These are phyloP conservation scores for Platanus orientalis DNA, from an alignment of 164 flowering plant species.

Conservation along the genomic window DNA sequence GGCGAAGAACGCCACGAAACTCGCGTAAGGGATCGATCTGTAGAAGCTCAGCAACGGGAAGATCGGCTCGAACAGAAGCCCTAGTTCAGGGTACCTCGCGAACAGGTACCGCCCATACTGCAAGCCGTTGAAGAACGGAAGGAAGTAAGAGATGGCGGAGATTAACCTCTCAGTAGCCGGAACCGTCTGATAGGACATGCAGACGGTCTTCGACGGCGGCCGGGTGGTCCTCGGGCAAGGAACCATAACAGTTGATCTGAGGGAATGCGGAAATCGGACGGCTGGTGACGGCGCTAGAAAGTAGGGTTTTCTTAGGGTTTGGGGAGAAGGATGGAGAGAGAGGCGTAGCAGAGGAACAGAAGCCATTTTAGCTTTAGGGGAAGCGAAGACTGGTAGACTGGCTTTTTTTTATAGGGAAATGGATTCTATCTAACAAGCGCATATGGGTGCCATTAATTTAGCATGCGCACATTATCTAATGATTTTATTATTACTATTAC, in stretches of 20 bases:
- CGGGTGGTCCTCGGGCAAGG: constrained; percentile 18
- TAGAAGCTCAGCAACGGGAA: constrained; percentile 60
- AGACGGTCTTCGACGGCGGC: constrained; percentile 12
- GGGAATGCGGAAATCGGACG: constrained; percentile 5
- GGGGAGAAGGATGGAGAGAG: constrained; percentile 25
- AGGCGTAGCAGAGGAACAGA: constrained; percentile 45
- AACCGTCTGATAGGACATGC: constrained; percentile 40
- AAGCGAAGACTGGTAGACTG: too few species aligned
- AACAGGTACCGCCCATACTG: constrained; percentile 80
- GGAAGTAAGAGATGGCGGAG: constrained; percentile 66
- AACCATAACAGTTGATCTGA: constrained; percentile 8
- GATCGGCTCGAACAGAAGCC: constrained; percentile 51
- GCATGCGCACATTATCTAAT: too few species aligned
- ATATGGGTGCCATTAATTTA: too few species aligned
- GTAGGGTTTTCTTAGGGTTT: constrained; percentile 18
- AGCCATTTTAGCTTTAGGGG: constrained; percentile 36
- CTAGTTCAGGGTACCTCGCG: constrained; percentile 45
- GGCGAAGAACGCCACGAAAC: constrained; percentile 81
- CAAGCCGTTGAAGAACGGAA: constrained; percentile 90
- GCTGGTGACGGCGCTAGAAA: background rate
- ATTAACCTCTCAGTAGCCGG: constrained; percentile 76
- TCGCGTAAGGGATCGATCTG: constrained; percentile 69
- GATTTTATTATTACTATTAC: too few species aligned
- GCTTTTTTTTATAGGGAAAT: too few species aligned
- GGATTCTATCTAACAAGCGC: too few species aligned